These are phyloP conservation scores for Debaryomyces subglobosus DNA, from an alignment of 1,139 yeast species.

Conservation along the genomic window DNA sequence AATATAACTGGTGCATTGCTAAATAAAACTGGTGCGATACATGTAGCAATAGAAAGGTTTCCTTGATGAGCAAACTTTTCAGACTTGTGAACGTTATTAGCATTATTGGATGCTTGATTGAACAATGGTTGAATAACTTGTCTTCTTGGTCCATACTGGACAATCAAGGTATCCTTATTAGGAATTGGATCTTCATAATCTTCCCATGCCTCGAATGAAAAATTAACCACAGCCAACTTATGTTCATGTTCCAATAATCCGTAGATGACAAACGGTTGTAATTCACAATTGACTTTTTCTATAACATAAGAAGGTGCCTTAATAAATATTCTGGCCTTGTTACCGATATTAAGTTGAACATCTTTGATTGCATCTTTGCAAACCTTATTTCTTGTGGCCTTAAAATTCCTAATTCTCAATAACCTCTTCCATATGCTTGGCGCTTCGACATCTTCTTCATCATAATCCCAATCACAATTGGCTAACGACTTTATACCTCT, in stretches of 20 bases:
- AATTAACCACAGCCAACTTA: slow-evolving; percentile 79
- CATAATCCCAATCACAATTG: slow-evolving; percentile 84
- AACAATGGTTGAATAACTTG: slow-evolving; percentile 82
- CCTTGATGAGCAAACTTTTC: slow-evolving; percentile 86
- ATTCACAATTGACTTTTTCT: slow-evolving; percentile 42
- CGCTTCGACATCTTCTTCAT: slow-evolving; percentile 74
- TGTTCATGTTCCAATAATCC: slow-evolving; percentile 86
- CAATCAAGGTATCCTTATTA: slow-evolving; percentile 75
- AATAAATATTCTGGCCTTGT: slow-evolving; percentile 60
- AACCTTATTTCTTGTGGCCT: slow-evolving; percentile 73
- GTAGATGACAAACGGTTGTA: slow-evolving; percentile 62
- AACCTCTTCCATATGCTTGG: slow-evolving; percentile 82
- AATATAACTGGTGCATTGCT: slow-evolving; percentile 81
- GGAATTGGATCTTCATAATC: slow-evolving; percentile 84
- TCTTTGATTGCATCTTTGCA: slow-evolving; percentile 61
- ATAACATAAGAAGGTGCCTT: slow-evolving; percentile 60
- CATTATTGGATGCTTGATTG: slow-evolving; percentile 74
- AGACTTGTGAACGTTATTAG: slow-evolving; percentile 85
- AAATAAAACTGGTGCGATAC: slow-evolving; percentile 87
- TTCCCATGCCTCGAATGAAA: slow-evolving; percentile 85
- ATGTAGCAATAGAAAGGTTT: slow-evolving; percentile 72
- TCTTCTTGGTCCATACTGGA: slow-evolving; percentile 93
- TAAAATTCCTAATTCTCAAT: slow-evolving; percentile 74
- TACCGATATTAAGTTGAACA: slow-evolving; percentile 69
- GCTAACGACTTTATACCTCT: slow-evolving; percentile 86